These are phyloP conservation scores for Apocynum venetum DNA, from an alignment of 257 asterid species.

Conservation along the genomic window DNA sequence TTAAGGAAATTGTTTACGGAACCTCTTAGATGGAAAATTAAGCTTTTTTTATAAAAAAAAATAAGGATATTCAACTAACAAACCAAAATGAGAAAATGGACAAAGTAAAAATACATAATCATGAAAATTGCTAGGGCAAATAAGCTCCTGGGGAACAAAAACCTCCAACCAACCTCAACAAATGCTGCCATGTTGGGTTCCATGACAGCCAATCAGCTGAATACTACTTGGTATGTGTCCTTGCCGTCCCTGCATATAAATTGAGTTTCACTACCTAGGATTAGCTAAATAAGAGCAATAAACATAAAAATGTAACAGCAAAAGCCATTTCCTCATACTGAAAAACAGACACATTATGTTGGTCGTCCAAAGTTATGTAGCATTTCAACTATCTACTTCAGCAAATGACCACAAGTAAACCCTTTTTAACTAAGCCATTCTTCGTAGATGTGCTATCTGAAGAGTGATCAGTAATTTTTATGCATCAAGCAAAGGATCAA, in stretches of 20 bases:
- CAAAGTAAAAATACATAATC: neutral
- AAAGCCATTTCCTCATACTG: neutral
- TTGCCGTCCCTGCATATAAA: neutral
- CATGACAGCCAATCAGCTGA: neutral
- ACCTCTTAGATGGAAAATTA: no score
- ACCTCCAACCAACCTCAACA: neutral
- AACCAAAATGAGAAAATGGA: no score
- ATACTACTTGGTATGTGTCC: neutral
- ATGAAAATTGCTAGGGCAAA: neutral
- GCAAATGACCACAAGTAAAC: no score
- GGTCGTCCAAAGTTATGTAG: neutral
- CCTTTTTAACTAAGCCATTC: neutral
- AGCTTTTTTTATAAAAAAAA: no score
- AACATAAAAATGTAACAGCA: neutral
- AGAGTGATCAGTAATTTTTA: neutral
- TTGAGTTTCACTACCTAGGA: neutral
- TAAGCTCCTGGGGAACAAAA: neutral
- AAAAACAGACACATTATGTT: neutral
- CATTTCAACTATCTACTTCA: neutral
- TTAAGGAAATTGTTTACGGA: no score
- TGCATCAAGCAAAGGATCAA: neutral
- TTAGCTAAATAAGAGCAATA: neutral
- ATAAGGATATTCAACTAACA: no score
- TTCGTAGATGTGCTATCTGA: neutral
- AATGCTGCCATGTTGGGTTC: constrained; percentile 10